Base-by-base conservation (phyloP, 208 protist genomes). In the Trypanosoma cruzi region DNA sequence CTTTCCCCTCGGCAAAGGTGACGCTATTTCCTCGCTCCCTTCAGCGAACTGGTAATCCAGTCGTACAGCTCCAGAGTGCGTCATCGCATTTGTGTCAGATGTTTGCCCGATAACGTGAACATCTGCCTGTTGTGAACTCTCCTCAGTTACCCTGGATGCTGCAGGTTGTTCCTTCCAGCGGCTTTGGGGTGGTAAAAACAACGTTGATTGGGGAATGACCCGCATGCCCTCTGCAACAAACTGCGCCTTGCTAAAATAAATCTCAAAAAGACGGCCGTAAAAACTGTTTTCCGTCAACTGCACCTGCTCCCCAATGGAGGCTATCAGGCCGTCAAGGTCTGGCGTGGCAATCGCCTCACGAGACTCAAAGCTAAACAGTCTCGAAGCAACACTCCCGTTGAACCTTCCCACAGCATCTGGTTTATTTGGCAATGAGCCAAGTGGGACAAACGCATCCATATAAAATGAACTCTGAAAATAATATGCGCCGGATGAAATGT, bases 301-400 rank as follows among this genome's bases (percentile, higher is more conserved):
- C 29, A 68, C 50, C 56, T 68, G 63, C 48, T 68, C 63, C 48
- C 63, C 63, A 58, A 68, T 68, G 22, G 63, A 29, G 11, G 32
- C 48, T 32, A 68, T 46, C 28, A 56, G 28, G 1, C 58, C 63
- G 8, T 28, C 36, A 8, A 68, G 31, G 2, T 68, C 32, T 29
- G 31, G 24, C 16, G 48, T 20, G 42, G 63, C 48, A 1, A 31
- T 37, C 22, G 63, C 10, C 11, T 29, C 37, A 3, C 58, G 31
- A 58, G 22, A 31, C 49, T 68, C 63, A 44, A 68, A 68, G 46
- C 50, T 26, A 58, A 58, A 68, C 0, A 58, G 5, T n/a, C 48
- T 44, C n/a, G 63, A 68, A 1, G 63, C 63, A 20, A 58, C 49
- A 44, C 49, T 68, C 8, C 63, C 63, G 28, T 68, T 68, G 26